Percentiles rank a stretch among this genome's conserved stretches.
Conservation (phyloP, 2,329 filamentous ascomycete species). For the Trichoderma asperellum region DNA sequence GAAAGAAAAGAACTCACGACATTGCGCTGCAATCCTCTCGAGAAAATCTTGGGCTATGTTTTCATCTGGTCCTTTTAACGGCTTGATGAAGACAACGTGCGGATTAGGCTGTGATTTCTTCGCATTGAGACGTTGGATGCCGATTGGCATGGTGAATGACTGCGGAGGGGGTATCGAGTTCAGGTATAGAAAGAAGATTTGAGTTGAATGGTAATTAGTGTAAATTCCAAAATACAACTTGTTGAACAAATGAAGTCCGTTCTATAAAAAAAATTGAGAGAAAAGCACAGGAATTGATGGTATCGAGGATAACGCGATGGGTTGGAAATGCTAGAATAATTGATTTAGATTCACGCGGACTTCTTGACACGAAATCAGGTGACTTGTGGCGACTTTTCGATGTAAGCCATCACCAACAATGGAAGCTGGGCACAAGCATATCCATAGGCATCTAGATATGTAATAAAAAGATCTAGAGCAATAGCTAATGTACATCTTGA, state of each 20-base stretch:
- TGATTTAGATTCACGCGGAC: not conserved
- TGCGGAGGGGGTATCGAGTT: not conserved
- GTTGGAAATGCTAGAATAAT: not conserved
- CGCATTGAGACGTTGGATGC: constrained; percentile 78
- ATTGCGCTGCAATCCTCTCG: constrained; percentile 79
- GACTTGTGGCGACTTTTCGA: constrained; percentile 23
- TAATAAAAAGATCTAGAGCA: not conserved
- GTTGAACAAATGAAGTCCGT: not conserved
- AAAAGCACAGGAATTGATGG: not conserved
- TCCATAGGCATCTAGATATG: not conserved
- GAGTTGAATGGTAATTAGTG: not conserved
- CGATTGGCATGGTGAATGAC: constrained; percentile 66
- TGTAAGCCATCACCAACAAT: not conserved
- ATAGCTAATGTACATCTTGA: not conserved
- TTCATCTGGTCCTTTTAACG: constrained; percentile 67
- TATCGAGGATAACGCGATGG: not conserved
- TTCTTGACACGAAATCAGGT: constrained; percentile 33
- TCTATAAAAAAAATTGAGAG: not conserved
- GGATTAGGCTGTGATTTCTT: constrained; percentile 74
- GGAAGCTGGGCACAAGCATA: not conserved
- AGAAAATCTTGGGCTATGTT: constrained; percentile 69
- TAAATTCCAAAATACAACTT: not conserved
- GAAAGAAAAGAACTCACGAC: constrained; percentile 52
- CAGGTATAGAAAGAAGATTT: not conserved
- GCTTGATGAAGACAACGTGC: constrained; percentile 83